Conservation (phyloP, 1,284 basidiomycete species). For the Cutaneotrichosporon mucoides region DNA sequence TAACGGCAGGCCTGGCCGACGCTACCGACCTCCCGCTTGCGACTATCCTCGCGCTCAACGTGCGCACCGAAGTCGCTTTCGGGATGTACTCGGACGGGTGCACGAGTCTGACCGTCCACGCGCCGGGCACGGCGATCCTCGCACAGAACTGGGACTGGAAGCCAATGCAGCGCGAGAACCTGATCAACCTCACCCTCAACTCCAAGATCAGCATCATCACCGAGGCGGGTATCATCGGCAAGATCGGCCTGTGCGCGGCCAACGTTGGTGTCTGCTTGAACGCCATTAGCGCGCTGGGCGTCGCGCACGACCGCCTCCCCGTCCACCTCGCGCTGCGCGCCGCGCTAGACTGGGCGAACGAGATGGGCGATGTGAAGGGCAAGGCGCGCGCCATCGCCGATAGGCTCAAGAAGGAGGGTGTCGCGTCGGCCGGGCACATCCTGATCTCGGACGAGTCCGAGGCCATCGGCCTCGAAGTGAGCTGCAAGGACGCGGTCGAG, state of each 20-base stretch:
- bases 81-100: constrained; percentile 19
- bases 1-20: constrained; percentile 15
- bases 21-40: constrained; percentile 5
- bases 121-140: constrained; percentile 5
- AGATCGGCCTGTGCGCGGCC: constrained; percentile 16
- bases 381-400: constrained; percentile 4
- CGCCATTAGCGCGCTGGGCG: constrained; percentile 19
- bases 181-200: constrained; percentile 12
- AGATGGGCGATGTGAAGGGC: background rate
- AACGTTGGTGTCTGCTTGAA: constrained; percentile 18
- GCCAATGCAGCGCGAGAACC: constrained; percentile 9
- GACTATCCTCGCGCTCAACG: constrained; percentile 16
- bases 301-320: constrained; percentile 10
- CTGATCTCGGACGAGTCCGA: constrained; percentile 11
- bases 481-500: background rate
- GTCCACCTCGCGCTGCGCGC: constrained; percentile 18
- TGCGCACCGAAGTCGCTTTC: constrained; percentile 22
- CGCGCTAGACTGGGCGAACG: constrained; percentile 14
- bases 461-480: constrained; percentile 16
- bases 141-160: constrained; percentile 25
- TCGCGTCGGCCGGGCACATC: constrained; percentile 17
- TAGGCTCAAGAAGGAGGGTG: constrained; percentile 6
- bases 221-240: constrained; percentile 22
- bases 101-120: constrained; percentile 9
- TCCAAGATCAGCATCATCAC: constrained; percentile 14